phyloP scores from a whole-genome alignment of 805 yeast species.

The Barnettozyma pratensis region DNA sequence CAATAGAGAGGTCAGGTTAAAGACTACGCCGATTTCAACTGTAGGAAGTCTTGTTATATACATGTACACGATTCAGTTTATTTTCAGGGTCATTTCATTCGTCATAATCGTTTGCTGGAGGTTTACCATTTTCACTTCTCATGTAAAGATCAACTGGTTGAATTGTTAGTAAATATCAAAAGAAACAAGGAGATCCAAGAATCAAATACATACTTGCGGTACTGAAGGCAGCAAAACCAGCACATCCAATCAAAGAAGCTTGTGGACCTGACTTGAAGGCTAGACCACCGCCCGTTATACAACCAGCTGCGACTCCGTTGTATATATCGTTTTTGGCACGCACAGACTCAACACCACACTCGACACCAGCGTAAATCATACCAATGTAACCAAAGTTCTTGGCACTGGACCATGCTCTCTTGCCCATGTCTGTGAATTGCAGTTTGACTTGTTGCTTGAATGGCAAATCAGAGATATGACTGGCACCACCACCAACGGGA shows the following conservation, averaged over 20 bases:
- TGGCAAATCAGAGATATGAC: slow-evolving; percentile 76
- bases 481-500: slow-evolving; percentile 54
- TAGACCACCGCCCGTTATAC: slow-evolving; percentile 94
- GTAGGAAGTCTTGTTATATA: background rate
- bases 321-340: slow-evolving; percentile 90
- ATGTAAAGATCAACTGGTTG: slow-evolving; percentile 65
- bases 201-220: slow-evolving; percentile 44
- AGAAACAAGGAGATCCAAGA: background rate
- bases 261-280: slow-evolving; percentile 92
- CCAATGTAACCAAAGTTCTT: slow-evolving; percentile 94
- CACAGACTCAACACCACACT: slow-evolving; percentile 78
- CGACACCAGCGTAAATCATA: slow-evolving; percentile 86
- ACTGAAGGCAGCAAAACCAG: slow-evolving; percentile 95
- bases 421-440: slow-evolving; percentile 90
- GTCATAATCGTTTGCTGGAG: slow-evolving; percentile 88
- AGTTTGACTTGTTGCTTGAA: slow-evolving; percentile 87
- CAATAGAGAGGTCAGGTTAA: background rate
- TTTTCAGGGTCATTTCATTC: slow-evolving; percentile 26
- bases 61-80: background rate
- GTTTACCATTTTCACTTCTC: slow-evolving; percentile 76
- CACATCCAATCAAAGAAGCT: slow-evolving; percentile 89
- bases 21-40: background rate
- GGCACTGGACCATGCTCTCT: slow-evolving; percentile 81
- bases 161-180: background rate
- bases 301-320: slow-evolving; percentile 91